Conservation (phyloP, 1,284 basidiomycete genomes). For the Marasmius fiardii region DNA sequence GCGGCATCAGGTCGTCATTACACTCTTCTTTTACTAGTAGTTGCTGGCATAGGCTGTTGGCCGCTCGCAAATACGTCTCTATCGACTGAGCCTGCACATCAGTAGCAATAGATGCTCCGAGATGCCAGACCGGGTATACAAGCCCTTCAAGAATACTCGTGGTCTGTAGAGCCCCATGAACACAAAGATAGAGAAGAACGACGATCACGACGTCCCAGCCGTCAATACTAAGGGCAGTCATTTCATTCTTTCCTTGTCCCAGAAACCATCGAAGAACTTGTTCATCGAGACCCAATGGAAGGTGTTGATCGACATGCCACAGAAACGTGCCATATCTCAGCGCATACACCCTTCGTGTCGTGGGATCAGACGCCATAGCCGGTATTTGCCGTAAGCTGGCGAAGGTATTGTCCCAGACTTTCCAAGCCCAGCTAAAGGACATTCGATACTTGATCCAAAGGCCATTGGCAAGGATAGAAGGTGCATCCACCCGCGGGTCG, state of each 20-base stretch:
- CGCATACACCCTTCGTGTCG: slow-evolving; percentile 46
- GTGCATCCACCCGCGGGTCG: slow-evolving; percentile 53
- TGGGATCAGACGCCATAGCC: slow-evolving; percentile 44
- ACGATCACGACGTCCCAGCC: slow-evolving; percentile 64
- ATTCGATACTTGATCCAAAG: slow-evolving; percentile 78
- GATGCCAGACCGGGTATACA: slow-evolving; percentile 71
- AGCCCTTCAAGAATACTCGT: slow-evolving; percentile 70
- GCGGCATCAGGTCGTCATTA: slow-evolving; percentile 38
- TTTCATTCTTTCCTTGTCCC: slow-evolving; percentile 58
- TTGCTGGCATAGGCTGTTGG: slow-evolving; percentile 57
- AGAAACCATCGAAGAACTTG: slow-evolving; percentile 68
- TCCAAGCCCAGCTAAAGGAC: slow-evolving; percentile 69
- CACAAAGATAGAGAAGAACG: slow-evolving; percentile 61
- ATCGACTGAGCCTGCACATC: slow-evolving; percentile 37
- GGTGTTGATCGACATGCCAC: slow-evolving; percentile 68
- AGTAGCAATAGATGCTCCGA: slow-evolving; percentile 36
- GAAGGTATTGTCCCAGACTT: slow-evolving; percentile 77
- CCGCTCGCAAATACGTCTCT: slow-evolving; percentile 51
- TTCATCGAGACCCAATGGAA: slow-evolving; percentile 64
- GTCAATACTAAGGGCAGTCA: slow-evolving; percentile 52
- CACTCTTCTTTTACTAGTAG: slow-evolving; percentile 55
- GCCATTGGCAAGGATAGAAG: slow-evolving; percentile 66
- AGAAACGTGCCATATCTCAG: slow-evolving; percentile 67
- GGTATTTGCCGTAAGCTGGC: slow-evolving; percentile 67
- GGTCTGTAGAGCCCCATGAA: slow-evolving; percentile 63